Conservation (phyloP, 352 stramenopile genomes). For the Saprolegnia diclina region DNA sequence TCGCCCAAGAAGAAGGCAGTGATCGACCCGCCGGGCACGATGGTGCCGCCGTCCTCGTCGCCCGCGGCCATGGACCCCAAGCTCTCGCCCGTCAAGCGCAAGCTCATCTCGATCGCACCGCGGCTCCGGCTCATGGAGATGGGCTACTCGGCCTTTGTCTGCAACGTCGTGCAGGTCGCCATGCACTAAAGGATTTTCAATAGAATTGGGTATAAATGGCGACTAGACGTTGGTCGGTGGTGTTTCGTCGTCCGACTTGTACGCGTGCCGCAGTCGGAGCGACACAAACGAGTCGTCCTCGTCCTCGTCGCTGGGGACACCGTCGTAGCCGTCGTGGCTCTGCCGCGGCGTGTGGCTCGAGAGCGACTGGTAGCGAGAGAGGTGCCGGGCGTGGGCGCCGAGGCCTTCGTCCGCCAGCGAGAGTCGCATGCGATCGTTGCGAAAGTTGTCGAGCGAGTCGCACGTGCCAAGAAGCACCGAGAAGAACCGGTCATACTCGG, state of each 20-base stretch:
- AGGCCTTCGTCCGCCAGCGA: constrained; percentile 22
- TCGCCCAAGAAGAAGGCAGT: constrained; percentile 9
- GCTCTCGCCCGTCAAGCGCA: constrained; percentile 21
- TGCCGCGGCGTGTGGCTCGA: constrained; percentile 12
- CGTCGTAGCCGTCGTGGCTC: neutral
- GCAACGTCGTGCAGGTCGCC: constrained; percentile 12
- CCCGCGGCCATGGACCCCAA: neutral
- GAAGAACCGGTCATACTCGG: constrained; percentile 86
- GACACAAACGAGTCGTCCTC: neutral
- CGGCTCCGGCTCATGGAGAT: constrained; percentile 24
- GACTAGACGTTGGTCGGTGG: neutral
- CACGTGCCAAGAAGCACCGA: constrained; percentile 76
- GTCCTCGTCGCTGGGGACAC: neutral
- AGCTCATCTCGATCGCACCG: constrained; percentile 1
- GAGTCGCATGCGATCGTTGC: constrained; percentile 38
- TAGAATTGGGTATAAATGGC: neutral
- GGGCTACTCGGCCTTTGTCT: constrained; percentile 22
- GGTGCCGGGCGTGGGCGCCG: constrained; percentile 19
- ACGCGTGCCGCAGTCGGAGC: no score
- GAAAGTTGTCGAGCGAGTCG: constrained; percentile 62
- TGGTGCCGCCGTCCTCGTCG: constrained; percentile 10
- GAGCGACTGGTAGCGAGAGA: constrained; percentile 21
- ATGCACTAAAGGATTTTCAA: neutral
- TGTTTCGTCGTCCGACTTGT: neutral
- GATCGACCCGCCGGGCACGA: constrained; percentile 3